Evolutionary conservation across 345 rosid species (phyloP).

Genomic region (Populus nigra): DNA sequence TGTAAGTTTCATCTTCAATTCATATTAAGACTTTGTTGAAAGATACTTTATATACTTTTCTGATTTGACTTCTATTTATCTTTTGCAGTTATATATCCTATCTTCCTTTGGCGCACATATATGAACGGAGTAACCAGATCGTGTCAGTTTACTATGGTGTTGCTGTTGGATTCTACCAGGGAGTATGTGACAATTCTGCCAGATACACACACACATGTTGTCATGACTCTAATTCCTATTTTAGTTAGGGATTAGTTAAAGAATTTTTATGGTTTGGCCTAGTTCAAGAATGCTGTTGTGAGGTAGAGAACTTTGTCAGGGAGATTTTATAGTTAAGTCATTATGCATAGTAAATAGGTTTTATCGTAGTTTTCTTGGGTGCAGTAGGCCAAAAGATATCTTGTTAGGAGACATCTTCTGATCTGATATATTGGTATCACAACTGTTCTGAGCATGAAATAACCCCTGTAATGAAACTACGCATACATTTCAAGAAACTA

Average conservation of each 20-base stretch:
- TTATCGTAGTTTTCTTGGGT: not conserved
- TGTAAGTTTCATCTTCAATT: slow-evolving; percentile 22
- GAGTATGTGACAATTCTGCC: slow-evolving; percentile 16
- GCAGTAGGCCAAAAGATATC: not conserved
- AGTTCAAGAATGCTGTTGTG: no score
- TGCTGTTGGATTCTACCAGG: slow-evolving; percentile 27
- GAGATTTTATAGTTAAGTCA: no score
- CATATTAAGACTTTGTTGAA: not conserved
- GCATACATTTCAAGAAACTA: not conserved
- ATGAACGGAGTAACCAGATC: slow-evolving; percentile 25
- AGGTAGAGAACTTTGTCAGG: no score
- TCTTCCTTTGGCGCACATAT: slow-evolving; percentile 35
- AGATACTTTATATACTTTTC: not conserved
- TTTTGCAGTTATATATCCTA: slow-evolving; percentile 29
- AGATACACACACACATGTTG: no score
- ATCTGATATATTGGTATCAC: not conserved
- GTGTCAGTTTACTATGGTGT: slow-evolving; percentile 3
- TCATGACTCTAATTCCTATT: no score
- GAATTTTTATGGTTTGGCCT: no score
- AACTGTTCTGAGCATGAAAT: not conserved
- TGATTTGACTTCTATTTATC: not conserved
- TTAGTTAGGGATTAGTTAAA: no score
- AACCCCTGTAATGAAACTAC: not conserved
- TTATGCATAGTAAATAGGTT: not conserved
- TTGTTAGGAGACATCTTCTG: not conserved